Evolutionary conservation across 1,284 basidiomycete genomes (phyloP), one percentile per base, ranked within the genome.

Genomic region (Chiua sp.): DNA sequence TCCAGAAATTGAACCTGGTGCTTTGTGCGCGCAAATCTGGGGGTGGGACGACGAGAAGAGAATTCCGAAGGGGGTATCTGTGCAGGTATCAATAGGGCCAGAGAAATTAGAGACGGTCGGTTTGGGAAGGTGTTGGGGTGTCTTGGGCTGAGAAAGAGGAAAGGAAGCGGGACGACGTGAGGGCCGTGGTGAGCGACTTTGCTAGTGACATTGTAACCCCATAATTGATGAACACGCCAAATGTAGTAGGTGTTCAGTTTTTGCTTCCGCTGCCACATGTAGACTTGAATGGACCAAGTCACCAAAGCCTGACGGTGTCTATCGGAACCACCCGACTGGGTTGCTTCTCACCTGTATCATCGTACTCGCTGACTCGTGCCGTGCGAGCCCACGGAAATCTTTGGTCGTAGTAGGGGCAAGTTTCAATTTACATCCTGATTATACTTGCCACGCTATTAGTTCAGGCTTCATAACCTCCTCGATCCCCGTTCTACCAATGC

Each of bases 31-130:
- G 47, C 94, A 91, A 91, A 74, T 93, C 57, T 65, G 66, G 32
- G 84, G 80, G 12, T 94, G 93, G 93, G 80, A 92, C 0, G 86
- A 85, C 0, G 72, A 76, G 65, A 64, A 74, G 60, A 69, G 86
- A 47, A 77, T 88, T 53, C 91, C 91, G 13, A 74, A 63, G 22
- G 82, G 39, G 73, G 72, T 42, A 50, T 78, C n/a, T 56, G 64
- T 35, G 64, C 65, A 32, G 77, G 72, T 15, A 71, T 72, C 65
- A 61, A 58, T 58, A 55, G 64, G 39, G 75, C 74, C 16, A 63
- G 62, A 49, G 71, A 59, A 59, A 76, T 73, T 72, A 55, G 72
- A 42, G 67, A 72, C 18, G 33, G 60, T 23, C 60, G 11, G 37
- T 66, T 63, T 50, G 60, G 69, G 37, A 63, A 48, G 53, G 42